A percentile compares a stretch with the other conserved stretches of the same genome.
Evolutionary conservation across 352 stramenopile genomes (phyloP).

Genomic region (Pythium grandisporangium): DNA sequence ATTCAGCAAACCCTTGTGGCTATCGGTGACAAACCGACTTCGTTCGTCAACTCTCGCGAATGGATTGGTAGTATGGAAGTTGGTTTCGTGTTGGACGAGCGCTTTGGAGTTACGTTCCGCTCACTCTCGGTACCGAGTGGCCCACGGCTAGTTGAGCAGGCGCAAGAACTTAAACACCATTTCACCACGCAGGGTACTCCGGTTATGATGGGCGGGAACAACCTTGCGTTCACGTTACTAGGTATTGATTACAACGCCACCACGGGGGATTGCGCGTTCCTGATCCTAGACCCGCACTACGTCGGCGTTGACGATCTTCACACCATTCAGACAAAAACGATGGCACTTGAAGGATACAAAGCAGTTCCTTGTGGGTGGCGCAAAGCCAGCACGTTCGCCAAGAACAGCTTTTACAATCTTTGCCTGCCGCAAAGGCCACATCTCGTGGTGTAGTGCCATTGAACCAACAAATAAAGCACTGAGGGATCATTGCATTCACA

Average conservation of each 20-base stretch:
- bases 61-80: conserved; percentile 86
- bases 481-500: neutral
- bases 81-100: conserved; percentile 70
- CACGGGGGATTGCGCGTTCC: conserved; percentile 53
- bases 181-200: conserved; percentile 73
- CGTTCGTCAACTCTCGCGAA: conserved; percentile 55
- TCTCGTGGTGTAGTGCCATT: neutral
- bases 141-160: conserved; percentile 40
- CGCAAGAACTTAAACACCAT: conserved; percentile 59
- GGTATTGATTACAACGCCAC: conserved; percentile 63
- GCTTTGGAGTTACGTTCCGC: conserved; percentile 64
- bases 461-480: neutral
- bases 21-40: conserved; percentile 71
- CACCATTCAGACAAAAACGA: conserved; percentile 51
- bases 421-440: conserved; percentile 59
- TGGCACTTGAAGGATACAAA: conserved; percentile 68
- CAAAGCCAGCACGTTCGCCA: conserved; percentile 40
- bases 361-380: conserved; percentile 59
- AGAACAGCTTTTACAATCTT: conserved; percentile 69
- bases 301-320: conserved; percentile 50
- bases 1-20: conserved; percentile 73
- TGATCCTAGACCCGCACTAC: conserved; percentile 84
- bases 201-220: conserved; percentile 81
- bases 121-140: conserved; percentile 55
- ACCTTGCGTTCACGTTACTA: conserved; percentile 76